Evolutionary conservation across 176 grass and related monocot genomes (phyloP).

Genomic region (Avena eriantha): DNA sequence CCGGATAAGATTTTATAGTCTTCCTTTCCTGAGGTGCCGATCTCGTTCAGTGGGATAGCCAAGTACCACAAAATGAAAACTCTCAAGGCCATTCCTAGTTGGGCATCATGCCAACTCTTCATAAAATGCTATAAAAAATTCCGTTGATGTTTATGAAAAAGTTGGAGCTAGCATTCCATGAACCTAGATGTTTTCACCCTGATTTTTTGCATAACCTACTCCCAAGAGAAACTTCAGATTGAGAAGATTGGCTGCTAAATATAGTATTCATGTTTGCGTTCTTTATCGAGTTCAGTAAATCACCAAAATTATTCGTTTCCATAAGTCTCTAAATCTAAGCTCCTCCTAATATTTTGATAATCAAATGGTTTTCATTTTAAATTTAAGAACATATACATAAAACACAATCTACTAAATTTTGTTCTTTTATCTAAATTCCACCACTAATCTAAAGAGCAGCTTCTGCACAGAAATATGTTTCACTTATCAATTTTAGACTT

Average conservation of each 20-base stretch:
- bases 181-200: not conserved
- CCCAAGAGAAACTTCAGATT: not conserved
- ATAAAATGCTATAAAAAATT: not conserved
- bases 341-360: too few relatives aligned
- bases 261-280: not conserved
- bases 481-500: too few relatives aligned
- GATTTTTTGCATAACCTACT: not conserved
- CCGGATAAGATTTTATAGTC: constrained; percentile 19
- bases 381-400: too few relatives aligned
- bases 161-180: not conserved
- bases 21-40: constrained; percentile 39
- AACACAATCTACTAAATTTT: too few relatives aligned
- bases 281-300: too few relatives aligned
- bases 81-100: constrained; percentile 12
- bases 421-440: too few relatives aligned
- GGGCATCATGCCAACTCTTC: not conserved
- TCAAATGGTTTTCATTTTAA: too few relatives aligned
- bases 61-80: constrained; percentile 33
- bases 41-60: constrained; percentile 23
- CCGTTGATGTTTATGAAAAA: constrained; percentile 5
- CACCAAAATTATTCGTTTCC: too few relatives aligned
- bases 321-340: too few relatives aligned
- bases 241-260: too few relatives aligned
- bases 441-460: too few relatives aligned
- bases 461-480: too few relatives aligned